Evolutionary conservation across 1,284 basidiomycete species (phyloP), one percentile per base, ranked within the genome.

Genomic region (Hemileccinum hortonii): DNA sequence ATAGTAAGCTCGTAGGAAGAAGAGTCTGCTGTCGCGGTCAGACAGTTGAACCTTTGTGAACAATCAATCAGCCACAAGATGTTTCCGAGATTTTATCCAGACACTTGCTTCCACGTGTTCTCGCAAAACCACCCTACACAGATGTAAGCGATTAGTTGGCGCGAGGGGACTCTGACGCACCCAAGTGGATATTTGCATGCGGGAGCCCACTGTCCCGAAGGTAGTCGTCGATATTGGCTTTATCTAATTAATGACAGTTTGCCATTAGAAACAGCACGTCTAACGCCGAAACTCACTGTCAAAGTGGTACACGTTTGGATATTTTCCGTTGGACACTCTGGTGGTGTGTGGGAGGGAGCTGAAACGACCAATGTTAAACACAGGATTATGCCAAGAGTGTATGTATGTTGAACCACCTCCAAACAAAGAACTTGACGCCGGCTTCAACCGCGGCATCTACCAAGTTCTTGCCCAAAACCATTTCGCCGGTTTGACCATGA

Each of bases 401-500:
- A 8, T 32, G 12, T 14, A 8, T 32, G 12, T 14, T 35, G 9
- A 8, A 15, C 43, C 47, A 58, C 70, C 66, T 69, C 61, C 62
- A 71, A 38, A 69, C 44, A n/a, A 70, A 59, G 49, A 65, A 66
- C 54, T 71, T 66, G 47, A 69, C 54, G 8, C 53, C 54, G 16
- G 39, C 56, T 41, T 54, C 57, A 36, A 58, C 57, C 8, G 70
- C 66, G 6, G 72, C 75, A 45, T 77, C 72, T 18, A 73, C 63
- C 26, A 77, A 52, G 47, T 71, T 69, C 59, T 65, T 70, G 15
- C 75, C 75, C 36, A 76, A 62, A 19, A 62, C 47, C 7, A 59
- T 44, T 54, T 74, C 70, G 24, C 56, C 60, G 2, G 54, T 47
- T 6, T 44, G 46, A 6, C 62, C 62, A 32, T 59, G 56, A 6